Conservation (phyloP, 768 basidiomycete genomes). For the Boletus rubescentipes region DNA sequence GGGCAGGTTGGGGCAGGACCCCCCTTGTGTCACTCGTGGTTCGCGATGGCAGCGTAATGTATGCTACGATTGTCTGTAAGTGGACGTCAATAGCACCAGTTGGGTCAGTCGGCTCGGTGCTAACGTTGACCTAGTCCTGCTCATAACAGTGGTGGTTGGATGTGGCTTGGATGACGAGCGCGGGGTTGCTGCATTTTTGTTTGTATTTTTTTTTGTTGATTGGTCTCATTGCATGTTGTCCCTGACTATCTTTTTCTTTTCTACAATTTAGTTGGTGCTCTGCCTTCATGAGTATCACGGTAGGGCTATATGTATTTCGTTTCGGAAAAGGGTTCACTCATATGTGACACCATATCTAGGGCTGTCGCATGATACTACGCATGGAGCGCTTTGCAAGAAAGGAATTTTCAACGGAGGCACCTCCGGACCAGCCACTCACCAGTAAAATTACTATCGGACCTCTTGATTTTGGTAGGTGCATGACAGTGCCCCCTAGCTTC, state of each 20-base stretch:
- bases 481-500: no score
- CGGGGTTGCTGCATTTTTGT: constrained; percentile 1
- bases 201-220: background rate
- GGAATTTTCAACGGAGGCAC: background rate
- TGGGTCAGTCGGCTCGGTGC: background rate
- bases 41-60: constrained; percentile 16
- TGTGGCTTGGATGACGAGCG: background rate
- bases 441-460: constrained; percentile 6
- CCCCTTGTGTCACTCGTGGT: constrained; percentile 22
- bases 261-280: constrained; percentile 14
- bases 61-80: constrained; percentile 11
- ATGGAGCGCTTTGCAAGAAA: constrained; percentile 22
- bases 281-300: constrained; percentile 10
- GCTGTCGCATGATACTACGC: constrained; percentile 25
- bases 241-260: background rate
- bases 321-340: background rate
- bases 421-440: background rate
- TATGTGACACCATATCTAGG: constrained; percentile 9
- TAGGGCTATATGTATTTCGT: constrained; percentile 2
- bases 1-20: constrained; percentile 15
- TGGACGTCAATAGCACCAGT: background rate
- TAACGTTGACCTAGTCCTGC: constrained; percentile 1
- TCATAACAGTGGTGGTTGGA: background rate
- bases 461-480: background rate
- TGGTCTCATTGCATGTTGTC: background rate